Base-by-base conservation (phyloP, 805 yeast species). In the Wickerhamomyces rabaulensis region DNA sequence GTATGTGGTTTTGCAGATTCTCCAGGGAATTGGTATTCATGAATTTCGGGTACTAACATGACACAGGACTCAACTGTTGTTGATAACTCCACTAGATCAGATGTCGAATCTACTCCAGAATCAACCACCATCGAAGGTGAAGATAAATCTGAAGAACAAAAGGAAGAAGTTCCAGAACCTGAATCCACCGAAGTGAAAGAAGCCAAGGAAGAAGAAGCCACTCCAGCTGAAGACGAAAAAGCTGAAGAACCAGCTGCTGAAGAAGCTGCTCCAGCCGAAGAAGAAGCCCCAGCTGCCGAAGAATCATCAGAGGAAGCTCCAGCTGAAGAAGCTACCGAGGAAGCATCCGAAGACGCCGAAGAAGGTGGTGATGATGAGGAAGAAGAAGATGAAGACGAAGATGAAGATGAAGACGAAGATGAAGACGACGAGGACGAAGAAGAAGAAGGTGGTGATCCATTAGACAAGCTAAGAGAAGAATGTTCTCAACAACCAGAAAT, bases 361-460 rank as follows among this genome's bases (percentile, higher is more conserved):
- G 60, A 55, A 65, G 1, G 79, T 66, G 49, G 39, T 26, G 59
- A 52, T 22, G 60, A 59, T 41, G 70, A 65, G 46, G 62, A 62
- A 65, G 1, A 78, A 66, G 49, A 41, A 31, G 60, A 52, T 21
- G 60, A 58, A 43, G 69, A 65, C 46, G 63, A 62, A 43, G 67
- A 60, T 38, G 67, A 64, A 6, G 75, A 65, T 3, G 75, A 66
- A 0, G 79, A 67, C 1, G 77, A 71, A 2, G 96, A 79, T 1
- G 89, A 78, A 0, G 87, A 75, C 2, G 88, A 79, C 15, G 88
- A 78, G 2, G 89, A 78, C 36, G 77, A 80, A 23, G 88, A 85
- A 49, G 92, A 82, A 48, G 89, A 76, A 61, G 75, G 68, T 35
- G 78, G 63, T 40, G 94, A 86, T 64, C 86, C 76, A 62, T 70